These are phyloP conservation scores for Tolypocladium ophioglossoides DNA, from an alignment of 2,329 filamentous ascomycete species.

Conservation along the genomic window DNA sequence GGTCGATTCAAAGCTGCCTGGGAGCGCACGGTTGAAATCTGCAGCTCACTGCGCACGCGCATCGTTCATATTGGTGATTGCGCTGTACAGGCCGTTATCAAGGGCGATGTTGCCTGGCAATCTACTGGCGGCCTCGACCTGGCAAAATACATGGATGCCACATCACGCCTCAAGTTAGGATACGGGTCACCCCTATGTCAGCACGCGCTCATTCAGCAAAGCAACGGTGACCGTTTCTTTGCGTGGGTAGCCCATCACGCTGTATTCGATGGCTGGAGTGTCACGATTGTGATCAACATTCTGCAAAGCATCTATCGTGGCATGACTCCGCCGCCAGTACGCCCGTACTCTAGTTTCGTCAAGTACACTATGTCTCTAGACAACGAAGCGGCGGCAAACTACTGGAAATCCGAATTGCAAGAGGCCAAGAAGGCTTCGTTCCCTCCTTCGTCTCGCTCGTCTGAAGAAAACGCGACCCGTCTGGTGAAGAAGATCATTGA, in stretches of 20 bases:
- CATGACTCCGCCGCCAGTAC: background rate
- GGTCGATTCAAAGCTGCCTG: slow-evolving; percentile 16
- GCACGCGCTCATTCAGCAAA: background rate
- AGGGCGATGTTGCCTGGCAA: background rate
- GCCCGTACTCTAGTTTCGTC: slow-evolving; percentile 6
- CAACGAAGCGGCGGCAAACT: background rate
- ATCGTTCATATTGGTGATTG: slow-evolving; percentile 1
- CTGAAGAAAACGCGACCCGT: background rate
- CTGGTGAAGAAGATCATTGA: background rate
- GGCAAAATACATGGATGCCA: background rate
- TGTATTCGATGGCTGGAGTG: slow-evolving; percentile 12
- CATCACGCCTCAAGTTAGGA: background rate
- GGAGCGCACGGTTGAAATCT: slow-evolving; percentile 6
- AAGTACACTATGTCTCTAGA: slow-evolving; percentile 1
- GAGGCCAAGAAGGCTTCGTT: slow-evolving; percentile 4
- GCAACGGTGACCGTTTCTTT: slow-evolving; percentile 3
- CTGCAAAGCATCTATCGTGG: slow-evolving; percentile 2
- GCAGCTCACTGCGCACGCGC: slow-evolving; percentile 5
- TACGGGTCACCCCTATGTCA: background rate
- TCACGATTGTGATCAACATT: background rate
- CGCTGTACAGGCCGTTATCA: slow-evolving; percentile 3
- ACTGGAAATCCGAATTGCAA: slow-evolving; percentile 1
- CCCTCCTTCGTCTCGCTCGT: background rate
- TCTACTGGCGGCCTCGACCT: background rate
- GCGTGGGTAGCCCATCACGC: slow-evolving; percentile 12